These are phyloP conservation scores for Alisma plantagoaquatica DNA, from an alignment of 106 monocot species.

Conservation along the genomic window DNA sequence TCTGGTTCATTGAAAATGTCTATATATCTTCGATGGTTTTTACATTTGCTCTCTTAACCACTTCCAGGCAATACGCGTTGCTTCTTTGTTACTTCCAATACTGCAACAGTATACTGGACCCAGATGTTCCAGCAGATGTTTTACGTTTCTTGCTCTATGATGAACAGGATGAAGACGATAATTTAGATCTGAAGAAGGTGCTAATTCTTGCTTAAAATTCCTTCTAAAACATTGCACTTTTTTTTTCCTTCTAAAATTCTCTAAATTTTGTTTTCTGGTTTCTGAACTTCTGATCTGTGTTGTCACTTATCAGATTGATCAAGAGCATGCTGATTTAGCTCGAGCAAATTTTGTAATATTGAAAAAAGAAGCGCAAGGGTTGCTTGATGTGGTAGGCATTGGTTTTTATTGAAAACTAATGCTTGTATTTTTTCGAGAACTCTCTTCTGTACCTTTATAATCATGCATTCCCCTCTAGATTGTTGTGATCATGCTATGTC, in stretches of 20 bases:
- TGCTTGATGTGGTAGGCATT: slow-evolving; percentile 74
- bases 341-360: slow-evolving; percentile 75
- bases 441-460: too few relatives aligned
- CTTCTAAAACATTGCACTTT: not conserved
- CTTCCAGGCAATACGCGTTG: slow-evolving; percentile 81
- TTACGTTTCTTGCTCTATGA: slow-evolving; percentile 65
- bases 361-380: slow-evolving; percentile 72
- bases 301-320: slow-evolving; percentile 67
- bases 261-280: not conserved
- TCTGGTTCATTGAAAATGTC: not conserved
- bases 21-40: not conserved
- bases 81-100: slow-evolving; percentile 88
- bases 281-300: too few relatives aligned
- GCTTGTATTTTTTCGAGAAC: too few relatives aligned
- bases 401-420: too few relatives aligned
- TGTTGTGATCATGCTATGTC: too few relatives aligned
- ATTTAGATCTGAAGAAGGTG: slow-evolving; percentile 78
- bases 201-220: not conserved
- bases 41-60: not conserved
- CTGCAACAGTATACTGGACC: slow-evolving; percentile 78
- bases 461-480: too few relatives aligned
- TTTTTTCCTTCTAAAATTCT: too few relatives aligned
- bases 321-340: slow-evolving; percentile 73
- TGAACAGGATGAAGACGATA: slow-evolving; percentile 78
- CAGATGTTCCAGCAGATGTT: slow-evolving; percentile 73